phyloP scores from a whole-genome alignment of 257 asterid species.

The Solanum chaucha region DNA sequence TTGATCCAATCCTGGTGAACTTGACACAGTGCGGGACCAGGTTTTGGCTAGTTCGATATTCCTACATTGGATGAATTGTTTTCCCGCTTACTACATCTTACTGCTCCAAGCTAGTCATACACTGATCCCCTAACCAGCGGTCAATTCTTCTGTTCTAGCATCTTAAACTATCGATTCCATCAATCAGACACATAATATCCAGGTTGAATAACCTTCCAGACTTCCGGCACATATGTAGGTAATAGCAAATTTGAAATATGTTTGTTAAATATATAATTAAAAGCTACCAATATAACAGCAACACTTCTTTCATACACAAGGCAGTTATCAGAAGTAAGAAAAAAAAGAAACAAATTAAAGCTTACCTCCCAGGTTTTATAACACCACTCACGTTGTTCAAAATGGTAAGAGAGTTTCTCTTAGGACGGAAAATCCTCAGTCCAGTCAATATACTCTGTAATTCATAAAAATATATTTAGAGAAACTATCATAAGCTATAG shows the following conservation, averaged over 20 bases:
- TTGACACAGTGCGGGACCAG: background rate
- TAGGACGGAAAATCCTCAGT: conserved; percentile 41
- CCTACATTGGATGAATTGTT: background rate
- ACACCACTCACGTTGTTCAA: too few species aligned
- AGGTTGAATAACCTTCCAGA: background rate
- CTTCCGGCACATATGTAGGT: background rate
- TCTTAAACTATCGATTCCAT: background rate
- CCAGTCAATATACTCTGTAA: conserved; percentile 47
- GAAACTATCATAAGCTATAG: background rate
- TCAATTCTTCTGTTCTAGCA: background rate
- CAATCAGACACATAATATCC: background rate
- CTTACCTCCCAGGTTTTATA: conserved; percentile 76
- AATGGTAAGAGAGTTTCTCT: conserved; percentile 39
- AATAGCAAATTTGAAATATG: background rate
- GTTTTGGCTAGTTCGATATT: background rate
- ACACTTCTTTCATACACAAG: background rate
- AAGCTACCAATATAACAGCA: background rate
- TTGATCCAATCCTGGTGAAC: background rate
- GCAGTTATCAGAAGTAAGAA: background rate
- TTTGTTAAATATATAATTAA: background rate
- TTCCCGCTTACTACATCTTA: background rate
- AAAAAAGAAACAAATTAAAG: background rate
- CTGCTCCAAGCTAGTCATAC: background rate
- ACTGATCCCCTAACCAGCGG: background rate
- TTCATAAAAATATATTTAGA: background rate